Evolutionary conservation across 2,329 filamentous ascomycete genomes (phyloP).

Genomic region (Uncinocarpus reesii): DNA sequence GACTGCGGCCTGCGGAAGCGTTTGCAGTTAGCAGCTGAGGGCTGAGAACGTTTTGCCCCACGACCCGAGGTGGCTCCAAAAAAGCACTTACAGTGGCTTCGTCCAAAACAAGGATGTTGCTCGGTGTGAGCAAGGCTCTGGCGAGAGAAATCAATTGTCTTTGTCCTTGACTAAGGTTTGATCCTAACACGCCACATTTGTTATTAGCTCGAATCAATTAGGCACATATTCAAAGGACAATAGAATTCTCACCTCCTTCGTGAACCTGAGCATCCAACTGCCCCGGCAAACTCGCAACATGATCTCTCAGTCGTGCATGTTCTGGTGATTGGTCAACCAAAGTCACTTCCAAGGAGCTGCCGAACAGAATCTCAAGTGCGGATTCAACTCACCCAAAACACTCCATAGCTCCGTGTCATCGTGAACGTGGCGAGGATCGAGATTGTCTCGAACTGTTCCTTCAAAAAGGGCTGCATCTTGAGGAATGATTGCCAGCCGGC

Average conservation of each 20-base stretch:
- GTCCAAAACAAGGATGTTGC: conserved; percentile 92
- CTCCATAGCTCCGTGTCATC: conserved; percentile 98
- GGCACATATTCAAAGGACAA: neutral
- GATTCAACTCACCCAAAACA: conserved; percentile 64
- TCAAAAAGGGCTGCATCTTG: conserved; percentile 96
- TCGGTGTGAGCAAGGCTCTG: conserved; percentile 84
- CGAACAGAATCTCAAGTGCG: neutral
- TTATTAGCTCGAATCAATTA: conserved; percentile 1
- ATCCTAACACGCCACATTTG: conserved; percentile 47
- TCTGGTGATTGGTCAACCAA: conserved; percentile 43
- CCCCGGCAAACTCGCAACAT: conserved; percentile 75
- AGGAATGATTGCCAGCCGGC: conserved; percentile 89
- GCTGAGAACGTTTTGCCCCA: neutral
- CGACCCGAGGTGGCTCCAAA: neutral
- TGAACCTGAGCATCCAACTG: conserved; percentile 82
- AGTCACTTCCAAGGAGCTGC: neutral
- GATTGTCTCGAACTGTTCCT: conserved; percentile 83
- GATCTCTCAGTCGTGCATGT: conserved; percentile 85
- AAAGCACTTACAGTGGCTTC: conserved; percentile 65
- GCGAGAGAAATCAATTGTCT: conserved; percentile 88
- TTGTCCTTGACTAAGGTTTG: conserved; percentile 90
- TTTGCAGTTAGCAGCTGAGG: neutral
- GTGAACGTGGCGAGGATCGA: conserved; percentile 88
- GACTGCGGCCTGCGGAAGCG: conserved; percentile 47
- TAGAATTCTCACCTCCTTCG: conserved; percentile 70